Conservation (phyloP, 1,139 yeast species). For the Zhuliangozyma blackwelliae region DNA sequence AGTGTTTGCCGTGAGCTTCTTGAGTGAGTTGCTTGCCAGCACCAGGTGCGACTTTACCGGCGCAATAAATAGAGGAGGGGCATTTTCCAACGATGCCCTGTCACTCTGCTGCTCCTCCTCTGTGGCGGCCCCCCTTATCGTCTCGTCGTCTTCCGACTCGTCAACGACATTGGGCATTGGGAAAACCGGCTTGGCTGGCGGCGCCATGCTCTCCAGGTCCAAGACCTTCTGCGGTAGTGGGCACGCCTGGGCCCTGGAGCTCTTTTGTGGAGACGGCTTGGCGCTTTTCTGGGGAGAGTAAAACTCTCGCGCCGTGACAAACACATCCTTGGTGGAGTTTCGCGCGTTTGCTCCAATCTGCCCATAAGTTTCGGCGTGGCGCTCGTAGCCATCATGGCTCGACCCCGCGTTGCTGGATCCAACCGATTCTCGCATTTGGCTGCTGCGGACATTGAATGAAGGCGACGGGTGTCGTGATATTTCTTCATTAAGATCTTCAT, state of each 20-base stretch:
- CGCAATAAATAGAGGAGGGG: not conserved
- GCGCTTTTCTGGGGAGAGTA: slow-evolving; percentile 5
- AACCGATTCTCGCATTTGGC: slow-evolving; percentile 15
- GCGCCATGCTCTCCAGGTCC: too few relatives aligned
- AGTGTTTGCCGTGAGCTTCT: slow-evolving; percentile 28
- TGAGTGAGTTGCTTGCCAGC: slow-evolving; percentile 7
- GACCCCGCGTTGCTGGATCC: slow-evolving; percentile 12
- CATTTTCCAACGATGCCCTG: not conserved
- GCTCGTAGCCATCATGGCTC: slow-evolving; percentile 2
- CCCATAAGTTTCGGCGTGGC: slow-evolving; percentile 9
- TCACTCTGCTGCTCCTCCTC: slow-evolving; percentile 2
- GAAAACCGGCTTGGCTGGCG: slow-evolving; percentile 9
- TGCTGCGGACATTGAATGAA: not conserved
- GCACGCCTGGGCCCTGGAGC: too few relatives aligned
- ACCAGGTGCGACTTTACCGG: slow-evolving; percentile 3
- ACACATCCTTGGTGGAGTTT: slow-evolving; percentile 29
- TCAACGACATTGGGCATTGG: slow-evolving; percentile 14
- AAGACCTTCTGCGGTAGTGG: too few relatives aligned
- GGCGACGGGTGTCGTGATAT: not conserved
- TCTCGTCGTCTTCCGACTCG: slow-evolving; percentile 5
- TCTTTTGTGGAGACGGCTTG: slow-evolving; percentile 3
- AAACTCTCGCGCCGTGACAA: slow-evolving; percentile 39
- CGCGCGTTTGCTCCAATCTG: slow-evolving; percentile 9
- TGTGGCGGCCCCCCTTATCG: slow-evolving; percentile 4
- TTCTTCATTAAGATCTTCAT: slow-evolving; percentile 1